Percentiles rank a stretch among this genome's conserved stretches.
These are phyloP conservation scores for Platismatia glauca DNA, from an alignment of 495 filamentous ascomycete genomes.

Conservation along the genomic window DNA sequence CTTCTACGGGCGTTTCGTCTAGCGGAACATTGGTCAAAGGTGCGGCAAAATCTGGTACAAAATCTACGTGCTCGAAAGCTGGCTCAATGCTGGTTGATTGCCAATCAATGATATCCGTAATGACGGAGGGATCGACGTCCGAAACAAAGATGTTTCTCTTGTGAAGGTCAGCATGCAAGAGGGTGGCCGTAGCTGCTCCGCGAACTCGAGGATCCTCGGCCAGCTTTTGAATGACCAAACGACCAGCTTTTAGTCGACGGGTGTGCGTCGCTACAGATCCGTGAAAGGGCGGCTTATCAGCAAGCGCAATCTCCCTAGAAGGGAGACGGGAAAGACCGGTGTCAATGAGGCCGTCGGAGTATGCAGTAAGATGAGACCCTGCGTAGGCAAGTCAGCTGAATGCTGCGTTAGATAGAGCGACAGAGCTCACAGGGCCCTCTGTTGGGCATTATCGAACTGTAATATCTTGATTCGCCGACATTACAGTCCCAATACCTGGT, in stretches of 20 bases:
- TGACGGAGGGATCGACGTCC: constrained; percentile 11
- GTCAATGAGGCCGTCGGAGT: constrained; percentile 31
- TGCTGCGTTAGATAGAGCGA: constrained; percentile 4
- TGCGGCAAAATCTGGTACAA: constrained; percentile 32
- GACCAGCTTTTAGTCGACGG: constrained; percentile 27
- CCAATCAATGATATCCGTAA: constrained; percentile 25
- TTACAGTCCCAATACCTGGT: constrained; percentile 35
- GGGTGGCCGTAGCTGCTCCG: constrained; percentile 27
- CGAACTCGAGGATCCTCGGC: constrained; percentile 29
- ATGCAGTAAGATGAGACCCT: constrained; percentile 30
- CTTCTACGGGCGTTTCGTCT: constrained; percentile 14
- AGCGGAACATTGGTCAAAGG: not conserved
- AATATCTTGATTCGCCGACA: constrained; percentile 25
- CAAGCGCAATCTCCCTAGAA: constrained; percentile 5
- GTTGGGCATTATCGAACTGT: constrained; percentile 22
- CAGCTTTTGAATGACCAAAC: constrained; percentile 28
- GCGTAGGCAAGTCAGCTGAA: constrained; percentile 14
- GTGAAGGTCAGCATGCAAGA: constrained; percentile 35
- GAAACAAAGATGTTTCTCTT: constrained; percentile 38
- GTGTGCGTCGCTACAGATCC: constrained; percentile 32
- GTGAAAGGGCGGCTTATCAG: constrained; percentile 26
- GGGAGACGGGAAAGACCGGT: constrained; percentile 32
- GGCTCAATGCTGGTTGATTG: constrained; percentile 24
- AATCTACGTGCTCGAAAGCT: constrained; percentile 33
- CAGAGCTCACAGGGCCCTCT: constrained; percentile 33